phyloP scores from a whole-genome alignment of 2,329 filamentous ascomycete species.

The Pseudomassariella vexata region DNA sequence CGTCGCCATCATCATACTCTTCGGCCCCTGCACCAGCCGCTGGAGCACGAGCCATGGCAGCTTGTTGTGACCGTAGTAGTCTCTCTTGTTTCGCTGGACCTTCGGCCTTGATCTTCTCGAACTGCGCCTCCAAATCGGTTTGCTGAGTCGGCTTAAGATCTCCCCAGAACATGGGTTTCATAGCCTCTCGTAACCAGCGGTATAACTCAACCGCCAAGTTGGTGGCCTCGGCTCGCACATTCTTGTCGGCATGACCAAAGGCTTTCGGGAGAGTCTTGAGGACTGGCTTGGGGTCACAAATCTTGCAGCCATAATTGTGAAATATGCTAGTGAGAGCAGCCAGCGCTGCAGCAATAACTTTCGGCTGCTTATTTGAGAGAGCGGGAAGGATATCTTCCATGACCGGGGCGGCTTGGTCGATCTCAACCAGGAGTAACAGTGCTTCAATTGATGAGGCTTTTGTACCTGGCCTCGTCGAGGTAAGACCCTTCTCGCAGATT shows the following conservation, averaged over 20 bases:
- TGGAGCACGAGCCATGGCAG: slow-evolving; percentile 66
- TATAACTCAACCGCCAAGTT: slow-evolving; percentile 91
- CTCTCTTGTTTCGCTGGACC: slow-evolving; percentile 84
- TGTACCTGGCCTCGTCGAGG: slow-evolving; percentile 80
- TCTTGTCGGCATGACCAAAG: slow-evolving; percentile 96
- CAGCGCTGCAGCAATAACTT: slow-evolving; percentile 64
- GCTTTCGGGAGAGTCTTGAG: slow-evolving; percentile 84
- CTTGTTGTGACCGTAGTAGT: slow-evolving; percentile 83
- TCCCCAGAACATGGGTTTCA: slow-evolving; percentile 97
- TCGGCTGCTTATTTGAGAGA: slow-evolving; percentile 83
- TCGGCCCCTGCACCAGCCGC: slow-evolving; percentile 51
- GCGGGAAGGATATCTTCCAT: slow-evolving; percentile 85
- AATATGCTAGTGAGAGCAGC: slow-evolving; percentile 73
- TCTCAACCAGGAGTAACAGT: slow-evolving; percentile 80
- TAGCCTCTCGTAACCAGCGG: slow-evolving; percentile 92
- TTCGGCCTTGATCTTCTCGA: slow-evolving; percentile 88
- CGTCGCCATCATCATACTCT: slow-evolving; percentile 52
- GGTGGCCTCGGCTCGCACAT: slow-evolving; percentile 89
- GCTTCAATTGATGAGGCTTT: slow-evolving; percentile 86
- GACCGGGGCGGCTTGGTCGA: slow-evolving; percentile 78
- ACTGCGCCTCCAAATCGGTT: slow-evolving; percentile 85
- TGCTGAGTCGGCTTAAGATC: slow-evolving; percentile 96
- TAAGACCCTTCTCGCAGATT: slow-evolving; percentile 86
- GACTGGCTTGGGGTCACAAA: slow-evolving; percentile 86
- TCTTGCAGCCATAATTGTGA: slow-evolving; percentile 92